Base-by-base conservation (phyloP, 345 rosid genomes). In the Populus davidiana region DNA sequence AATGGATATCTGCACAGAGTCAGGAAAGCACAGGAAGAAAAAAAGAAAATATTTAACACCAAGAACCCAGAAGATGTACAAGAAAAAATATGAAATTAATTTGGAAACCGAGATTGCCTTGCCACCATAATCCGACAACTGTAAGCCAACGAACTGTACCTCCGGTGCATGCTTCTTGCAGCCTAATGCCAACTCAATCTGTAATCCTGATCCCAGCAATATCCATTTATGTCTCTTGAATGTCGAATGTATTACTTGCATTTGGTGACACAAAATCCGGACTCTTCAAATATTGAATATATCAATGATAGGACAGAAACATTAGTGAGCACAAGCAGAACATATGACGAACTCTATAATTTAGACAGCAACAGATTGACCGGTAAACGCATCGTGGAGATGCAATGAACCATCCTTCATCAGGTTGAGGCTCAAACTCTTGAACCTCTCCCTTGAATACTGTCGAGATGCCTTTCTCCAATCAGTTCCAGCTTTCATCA, bases 381-480 rank as follows among this genome's bases (percentile, higher is more conserved):
- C 98, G 1, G 95, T 94, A 59, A 90, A 77, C 43, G 90, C 97
- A 75, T 94, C 98, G 16, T 91, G 98, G 47, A 94, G 97, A 78
- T 90, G 97, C 81, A 95, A 81, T 4, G 99, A 95, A 49, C 99
- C 99, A 72, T 95, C 98, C 84, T 95, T 95, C 99, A 95, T 92
- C 83, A 95, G 82, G 81, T 95, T 93, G 50, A 93, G 72, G 79
- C 99, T 95, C 88, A 95, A 85, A 73, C 97, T 95, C 91, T 95
- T 95, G 87, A 92, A 95, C 70, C 99, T 91, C 89, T 95, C 99
- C 80, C 99, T 83, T 18, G 99, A 95, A 83, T 95, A 95, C 80
- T 95, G 99, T 17, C 99, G 87, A 1, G 99, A 95, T 1, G 99
- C 99, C 89, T 95, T 95, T 84, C 99, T 90, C 99, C 99, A 95